Base-by-base conservation (phyloP, 208 protist species). In the Angomonas ambiguus region DNA sequence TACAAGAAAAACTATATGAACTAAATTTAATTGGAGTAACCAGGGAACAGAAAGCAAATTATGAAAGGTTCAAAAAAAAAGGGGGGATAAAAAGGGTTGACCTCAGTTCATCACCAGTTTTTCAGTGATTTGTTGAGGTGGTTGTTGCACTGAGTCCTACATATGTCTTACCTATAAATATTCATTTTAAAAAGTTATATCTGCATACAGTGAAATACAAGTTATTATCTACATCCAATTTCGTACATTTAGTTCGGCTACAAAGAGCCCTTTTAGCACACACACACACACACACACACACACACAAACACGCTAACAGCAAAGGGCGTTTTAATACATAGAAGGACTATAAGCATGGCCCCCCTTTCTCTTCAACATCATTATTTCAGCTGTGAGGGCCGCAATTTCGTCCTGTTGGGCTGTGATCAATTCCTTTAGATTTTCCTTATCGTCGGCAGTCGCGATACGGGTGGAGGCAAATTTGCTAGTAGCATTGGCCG, bases 381-480 rank as follows among this genome's bases (percentile, higher is more conserved):
- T 67, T 33, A 98, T 92, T 71, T 98, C 95, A 0, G 82, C 79
- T 20, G 79, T 90, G 20, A 98, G 81, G 8, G 88, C 85, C n/a
- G 97, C 94, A 38, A 98, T 94, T 71, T 98, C 95, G 49, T 89
- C 79, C 67, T 95, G 85, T 75, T 97, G 95, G 28, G 90, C 81
- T 2, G 83, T 67, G 10, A 98, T 93, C 2, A 97, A 80, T 24
- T 92, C 73, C n/a, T 87, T 79, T 22, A 97, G 78, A 20, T 90
- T 91, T 51, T 72, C 71, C 11, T 88, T 77, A 53, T 96, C 91
- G 38, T 84, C 73, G 53, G 69, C 76, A 22, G 91, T 93, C n/a
- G 91, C 94, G 4, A 96, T 82, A 1, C 67, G 73, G 16, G 79
- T 67, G 58, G 87, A 86, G 32, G 74, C 70, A 65, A 88, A 88